phyloP scores from a whole-genome alignment of 371 early-diverging fungal species.

The Syncephalastrum racemosum region DNA sequence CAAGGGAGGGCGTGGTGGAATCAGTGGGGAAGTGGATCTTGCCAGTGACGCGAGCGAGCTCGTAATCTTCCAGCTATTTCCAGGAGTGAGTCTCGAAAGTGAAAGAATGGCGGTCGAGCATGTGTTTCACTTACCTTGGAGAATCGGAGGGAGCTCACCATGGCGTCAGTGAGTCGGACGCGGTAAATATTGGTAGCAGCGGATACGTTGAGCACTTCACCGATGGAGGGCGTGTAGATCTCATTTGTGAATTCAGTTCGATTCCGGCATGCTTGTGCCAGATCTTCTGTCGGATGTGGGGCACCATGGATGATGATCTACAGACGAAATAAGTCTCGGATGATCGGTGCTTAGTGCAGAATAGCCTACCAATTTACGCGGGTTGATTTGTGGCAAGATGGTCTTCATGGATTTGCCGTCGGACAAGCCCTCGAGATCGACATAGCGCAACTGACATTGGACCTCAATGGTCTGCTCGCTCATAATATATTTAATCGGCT shows the following conservation, averaged over 20 bases:
- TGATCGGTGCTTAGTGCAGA: not conserved
- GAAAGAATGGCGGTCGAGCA: not conserved
- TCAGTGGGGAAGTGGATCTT: constrained; percentile 67
- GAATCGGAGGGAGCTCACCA: constrained; percentile 77
- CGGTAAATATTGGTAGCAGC: constrained; percentile 84
- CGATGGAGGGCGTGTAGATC: constrained; percentile 76
- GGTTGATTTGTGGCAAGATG: constrained; percentile 82
- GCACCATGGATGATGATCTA: constrained; percentile 87
- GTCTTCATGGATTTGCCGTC: constrained; percentile 87
- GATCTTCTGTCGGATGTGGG: constrained; percentile 60
- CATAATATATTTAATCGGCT: constrained; percentile 79
- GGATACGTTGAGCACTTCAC: constrained; percentile 86
- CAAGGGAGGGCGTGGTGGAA: constrained; percentile 76
- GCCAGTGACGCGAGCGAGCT: constrained; percentile 74
- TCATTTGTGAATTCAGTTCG: constrained; percentile 75
- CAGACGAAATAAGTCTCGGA: not conserved
- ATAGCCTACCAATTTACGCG: constrained; percentile 75
- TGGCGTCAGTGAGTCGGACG: constrained; percentile 81
- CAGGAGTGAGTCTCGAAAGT: not conserved
- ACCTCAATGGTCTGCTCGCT: constrained; percentile 59
- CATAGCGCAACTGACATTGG: constrained; percentile 72
- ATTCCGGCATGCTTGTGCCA: constrained; percentile 58
- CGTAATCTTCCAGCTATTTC: constrained; percentile 69
- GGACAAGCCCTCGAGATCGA: constrained; percentile 90
- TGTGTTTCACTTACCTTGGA: constrained; percentile 52